Conservation (phyloP, 2,329 filamentous ascomycete species). For the Diaporthe citriasiana region DNA sequence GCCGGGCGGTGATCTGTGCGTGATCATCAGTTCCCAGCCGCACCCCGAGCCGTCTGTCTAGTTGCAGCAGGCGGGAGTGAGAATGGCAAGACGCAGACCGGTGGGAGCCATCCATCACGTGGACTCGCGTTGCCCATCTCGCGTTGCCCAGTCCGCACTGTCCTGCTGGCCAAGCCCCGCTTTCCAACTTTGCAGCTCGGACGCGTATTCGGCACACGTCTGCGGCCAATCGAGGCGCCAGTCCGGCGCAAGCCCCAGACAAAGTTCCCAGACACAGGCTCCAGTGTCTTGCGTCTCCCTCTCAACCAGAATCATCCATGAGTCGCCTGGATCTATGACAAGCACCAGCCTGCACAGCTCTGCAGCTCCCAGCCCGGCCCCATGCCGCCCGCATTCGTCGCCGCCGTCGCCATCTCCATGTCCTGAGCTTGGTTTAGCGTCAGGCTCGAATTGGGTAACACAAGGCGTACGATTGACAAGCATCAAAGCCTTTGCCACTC, state of each 20-base stretch:
- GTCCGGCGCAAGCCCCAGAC: conserved; percentile 31
- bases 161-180: conserved; percentile 15
- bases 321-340: conserved; percentile 31
- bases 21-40: background rate
- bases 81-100: no score
- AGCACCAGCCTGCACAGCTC: conserved; percentile 27
- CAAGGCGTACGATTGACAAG: conserved; percentile 2
- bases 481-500: conserved; percentile 7
- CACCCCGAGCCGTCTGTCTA: background rate
- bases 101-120: no score
- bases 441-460: background rate
- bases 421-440: background rate
- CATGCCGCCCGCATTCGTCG: background rate
- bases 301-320: conserved; percentile 32
- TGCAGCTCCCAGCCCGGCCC: background rate
- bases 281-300: conserved; percentile 31
- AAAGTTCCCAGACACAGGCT: conserved; percentile 21
- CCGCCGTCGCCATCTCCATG: conserved; percentile 3
- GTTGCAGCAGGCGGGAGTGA: background rate
- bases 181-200: conserved; percentile 31
- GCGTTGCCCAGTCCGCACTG: conserved; percentile 18
- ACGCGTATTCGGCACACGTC: conserved; percentile 41
- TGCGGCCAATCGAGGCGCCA: conserved; percentile 40
- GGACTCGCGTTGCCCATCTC: conserved; percentile 19
- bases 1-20: background rate